Evolutionary conservation across 2,329 filamentous ascomycete species (phyloP).

Genomic region (Dactylellina leptospora): DNA sequence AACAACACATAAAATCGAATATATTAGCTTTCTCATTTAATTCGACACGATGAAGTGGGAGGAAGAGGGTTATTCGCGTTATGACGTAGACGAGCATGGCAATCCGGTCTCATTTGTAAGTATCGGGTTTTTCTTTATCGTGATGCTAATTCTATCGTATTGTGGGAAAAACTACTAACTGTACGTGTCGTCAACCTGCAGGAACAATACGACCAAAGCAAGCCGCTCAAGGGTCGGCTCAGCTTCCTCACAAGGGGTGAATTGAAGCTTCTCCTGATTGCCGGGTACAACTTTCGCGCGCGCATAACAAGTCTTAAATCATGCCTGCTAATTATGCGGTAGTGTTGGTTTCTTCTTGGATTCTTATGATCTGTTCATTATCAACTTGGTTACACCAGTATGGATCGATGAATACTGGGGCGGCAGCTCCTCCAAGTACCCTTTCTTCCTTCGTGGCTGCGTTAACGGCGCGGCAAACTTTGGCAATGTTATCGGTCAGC

Average conservation of each 20-base stretch:
- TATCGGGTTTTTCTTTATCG: background rate
- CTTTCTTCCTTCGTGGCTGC: slow-evolving; percentile 49
- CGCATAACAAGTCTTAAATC: background rate
- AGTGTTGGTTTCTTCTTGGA: slow-evolving; percentile 88
- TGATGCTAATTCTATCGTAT: no score
- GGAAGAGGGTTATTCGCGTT: slow-evolving; percentile 49
- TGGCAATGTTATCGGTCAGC: slow-evolving; percentile 83
- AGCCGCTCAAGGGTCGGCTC: slow-evolving; percentile 32
- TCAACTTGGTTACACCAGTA: slow-evolving; percentile 71
- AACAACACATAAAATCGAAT: background rate
- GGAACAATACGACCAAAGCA: slow-evolving; percentile 41
- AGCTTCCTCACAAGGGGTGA: slow-evolving; percentile 40
- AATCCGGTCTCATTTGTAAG: slow-evolving; percentile 47
- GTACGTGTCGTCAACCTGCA: slow-evolving; percentile 2
- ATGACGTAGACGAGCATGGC: slow-evolving; percentile 49
- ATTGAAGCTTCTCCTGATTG: slow-evolving; percentile 40
- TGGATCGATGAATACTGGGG: slow-evolving; percentile 53
- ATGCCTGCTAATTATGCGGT: background rate
- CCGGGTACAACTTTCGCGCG: slow-evolving; percentile 21
- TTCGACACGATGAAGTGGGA: slow-evolving; percentile 49
- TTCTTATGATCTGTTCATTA: slow-evolving; percentile 81
- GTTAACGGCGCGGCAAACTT: slow-evolving; percentile 51
- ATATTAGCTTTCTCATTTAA: background rate
- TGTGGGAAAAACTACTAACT: no score
- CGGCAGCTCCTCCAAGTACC: slow-evolving; percentile 27